Conservation (phyloP, 176 grass and related monocot species). For the Triticum dicoccoides region DNA sequence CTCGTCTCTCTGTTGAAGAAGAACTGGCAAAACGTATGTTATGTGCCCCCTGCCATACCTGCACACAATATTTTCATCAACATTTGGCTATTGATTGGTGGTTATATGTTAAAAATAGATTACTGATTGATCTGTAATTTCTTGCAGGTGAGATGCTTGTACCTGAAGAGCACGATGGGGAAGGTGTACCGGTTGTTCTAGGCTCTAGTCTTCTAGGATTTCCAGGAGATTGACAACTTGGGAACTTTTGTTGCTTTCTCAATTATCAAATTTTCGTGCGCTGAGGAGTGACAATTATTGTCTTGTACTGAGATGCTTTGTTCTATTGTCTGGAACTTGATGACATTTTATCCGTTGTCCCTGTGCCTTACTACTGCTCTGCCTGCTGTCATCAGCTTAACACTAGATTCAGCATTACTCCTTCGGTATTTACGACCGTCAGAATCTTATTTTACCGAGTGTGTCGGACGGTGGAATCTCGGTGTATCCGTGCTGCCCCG, state of each 20-base stretch:
- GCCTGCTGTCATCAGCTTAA: not conserved
- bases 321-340: not conserved
- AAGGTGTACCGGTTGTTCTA: slow-evolving; percentile 60
- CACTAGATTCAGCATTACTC: not conserved
- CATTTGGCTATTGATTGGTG: not conserved
- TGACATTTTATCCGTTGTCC: not conserved
- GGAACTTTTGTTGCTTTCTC: not conserved
- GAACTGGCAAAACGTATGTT: slow-evolving; percentile 83
- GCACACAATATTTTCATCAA: not conserved
- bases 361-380: not conserved
- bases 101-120: no score
- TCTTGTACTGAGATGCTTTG: not conserved
- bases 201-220: slow-evolving; percentile 8
- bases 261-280: slow-evolving; percentile 11
- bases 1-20: slow-evolving; percentile 84
- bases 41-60: not conserved
- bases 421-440: not conserved
- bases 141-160: slow-evolving; percentile 73
- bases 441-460: not conserved
- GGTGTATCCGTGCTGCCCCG: not conserved
- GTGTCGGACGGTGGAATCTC: not conserved
- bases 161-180: slow-evolving; percentile 94
- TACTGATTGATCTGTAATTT: not conserved
- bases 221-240: not conserved
- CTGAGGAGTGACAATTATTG: not conserved